Evolutionary conservation across 2,329 filamentous ascomycete species (phyloP).

Genomic region (Epichloe sibirici): DNA sequence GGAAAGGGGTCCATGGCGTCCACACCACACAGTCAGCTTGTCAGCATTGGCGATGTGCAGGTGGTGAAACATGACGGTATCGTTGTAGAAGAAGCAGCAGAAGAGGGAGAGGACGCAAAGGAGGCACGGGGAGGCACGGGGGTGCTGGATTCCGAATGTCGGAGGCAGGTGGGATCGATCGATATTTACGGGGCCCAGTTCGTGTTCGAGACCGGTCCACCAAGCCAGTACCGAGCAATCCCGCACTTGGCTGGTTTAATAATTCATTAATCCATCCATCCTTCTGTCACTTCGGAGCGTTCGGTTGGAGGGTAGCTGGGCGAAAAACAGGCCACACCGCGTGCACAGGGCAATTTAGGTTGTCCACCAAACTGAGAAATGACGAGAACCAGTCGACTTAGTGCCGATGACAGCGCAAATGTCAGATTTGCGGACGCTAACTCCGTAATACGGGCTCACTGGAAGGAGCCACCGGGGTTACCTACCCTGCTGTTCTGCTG

Average conservation of each 20-base stretch:
- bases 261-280: neutral
- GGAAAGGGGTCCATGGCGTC: neutral
- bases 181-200: neutral
- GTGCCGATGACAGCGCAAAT: conserved; percentile 23
- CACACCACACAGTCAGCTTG: neutral
- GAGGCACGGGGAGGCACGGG: too few species aligned
- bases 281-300: neutral
- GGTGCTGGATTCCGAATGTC: too few species aligned
- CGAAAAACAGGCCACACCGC: neutral
- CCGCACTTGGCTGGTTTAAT: too few species aligned
- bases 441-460: neutral
- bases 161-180: neutral
- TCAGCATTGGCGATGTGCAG: neutral
- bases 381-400: neutral
- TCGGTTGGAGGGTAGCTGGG: neutral
- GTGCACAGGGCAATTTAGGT: neutral
- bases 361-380: neutral
- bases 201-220: neutral
- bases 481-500: neutral
- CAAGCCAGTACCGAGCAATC: too few species aligned
- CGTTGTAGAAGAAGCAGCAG: neutral
- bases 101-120: too few species aligned
- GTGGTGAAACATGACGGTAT: neutral
- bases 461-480: neutral
- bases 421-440: conserved; percentile 17